phyloP scores from a whole-genome alignment of 2,329 filamentous ascomycete genomes.

The Thermothelomyces thermophilus region DNA sequence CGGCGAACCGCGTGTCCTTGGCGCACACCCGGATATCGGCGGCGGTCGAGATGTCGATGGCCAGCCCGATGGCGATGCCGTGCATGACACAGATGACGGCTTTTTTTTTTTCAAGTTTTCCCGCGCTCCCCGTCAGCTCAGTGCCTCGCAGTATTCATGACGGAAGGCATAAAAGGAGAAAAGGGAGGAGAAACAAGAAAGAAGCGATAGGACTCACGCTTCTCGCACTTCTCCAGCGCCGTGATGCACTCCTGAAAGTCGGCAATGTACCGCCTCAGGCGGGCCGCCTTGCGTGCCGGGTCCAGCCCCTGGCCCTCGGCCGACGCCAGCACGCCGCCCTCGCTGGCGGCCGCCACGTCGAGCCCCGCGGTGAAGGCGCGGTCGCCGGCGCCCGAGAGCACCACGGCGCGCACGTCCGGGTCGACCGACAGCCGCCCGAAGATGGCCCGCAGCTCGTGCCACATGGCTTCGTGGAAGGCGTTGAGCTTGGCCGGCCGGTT shows the following conservation, averaged over 20 bases:
- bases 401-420: slow-evolving; percentile 64
- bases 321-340: slow-evolving; percentile 39
- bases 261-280: slow-evolving; percentile 60
- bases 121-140: not conserved
- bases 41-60: slow-evolving; percentile 65
- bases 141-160: no score
- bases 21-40: slow-evolving; percentile 65
- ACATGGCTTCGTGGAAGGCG: slow-evolving; percentile 78
- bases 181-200: no score
- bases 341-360: slow-evolving; percentile 66
- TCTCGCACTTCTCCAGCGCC: slow-evolving; percentile 78
- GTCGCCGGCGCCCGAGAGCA: slow-evolving; percentile 75
- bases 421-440: slow-evolving; percentile 68
- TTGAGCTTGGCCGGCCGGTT: slow-evolving; percentile 84
- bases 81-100: slow-evolving; percentile 79
- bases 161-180: not conserved
- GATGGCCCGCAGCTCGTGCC: slow-evolving; percentile 68
- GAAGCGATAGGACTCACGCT: slow-evolving; percentile 60
- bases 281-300: slow-evolving; percentile 55
- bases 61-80: slow-evolving; percentile 69
- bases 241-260: slow-evolving; percentile 77
- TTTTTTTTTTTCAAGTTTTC: no score
- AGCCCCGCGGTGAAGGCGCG: slow-evolving; percentile 81
- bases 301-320: slow-evolving; percentile 39
- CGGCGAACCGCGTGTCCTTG: slow-evolving; percentile 54